Base-by-base conservation (phyloP, 2,329 filamentous ascomycete species). In the Stagonosporopsis tanaceti region DNA sequence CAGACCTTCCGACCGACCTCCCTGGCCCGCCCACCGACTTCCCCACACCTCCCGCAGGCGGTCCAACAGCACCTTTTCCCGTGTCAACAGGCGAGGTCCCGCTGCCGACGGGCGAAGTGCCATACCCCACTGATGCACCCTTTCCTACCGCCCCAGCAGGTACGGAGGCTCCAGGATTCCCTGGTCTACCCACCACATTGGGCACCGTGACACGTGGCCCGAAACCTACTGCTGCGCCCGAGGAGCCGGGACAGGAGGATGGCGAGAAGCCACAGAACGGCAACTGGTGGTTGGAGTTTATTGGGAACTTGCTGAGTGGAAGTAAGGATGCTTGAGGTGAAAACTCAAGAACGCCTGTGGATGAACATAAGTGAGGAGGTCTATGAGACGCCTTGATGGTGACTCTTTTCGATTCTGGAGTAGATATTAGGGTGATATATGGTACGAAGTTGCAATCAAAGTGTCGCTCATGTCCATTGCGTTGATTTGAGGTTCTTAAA, bases 201-300 rank as follows among this genome's bases (percentile, higher is more conserved):
- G 50, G 37, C 30, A 64, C 62, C 6, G 7, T 62, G 11, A 65
- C 63, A 6, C 61, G 59, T 8, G 63, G 63, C 2, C 61, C 63
- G 3, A 41, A 44, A 2, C 62, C 62, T 6, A 64, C 62, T 6
- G 37, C 48, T 42, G 53, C 39, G 15, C 55, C 62, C 22, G 50
- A 44, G 1, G 17, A 24, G 6, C 52, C 62, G 2, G 46, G 39
- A 1, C 20, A 56, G 3, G 53, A 55, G 9, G 57, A 48, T 11
- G 47, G 46, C 22, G 41, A 53, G 9, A 14, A 51, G 25, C 28
- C 24, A 1, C 14, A 51, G 12, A 30, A 32, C 14, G 48, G 41
- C 5, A 61, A 59, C 11, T 47, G 47, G 6, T 66, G 50, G 45
- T 34, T 55, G 35, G 20, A 47, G 32, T 35, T 24, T 7, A 15